Evolutionary conservation across 2,329 filamentous ascomycete species (phyloP).

Genomic region (Fusarium agapanthi): DNA sequence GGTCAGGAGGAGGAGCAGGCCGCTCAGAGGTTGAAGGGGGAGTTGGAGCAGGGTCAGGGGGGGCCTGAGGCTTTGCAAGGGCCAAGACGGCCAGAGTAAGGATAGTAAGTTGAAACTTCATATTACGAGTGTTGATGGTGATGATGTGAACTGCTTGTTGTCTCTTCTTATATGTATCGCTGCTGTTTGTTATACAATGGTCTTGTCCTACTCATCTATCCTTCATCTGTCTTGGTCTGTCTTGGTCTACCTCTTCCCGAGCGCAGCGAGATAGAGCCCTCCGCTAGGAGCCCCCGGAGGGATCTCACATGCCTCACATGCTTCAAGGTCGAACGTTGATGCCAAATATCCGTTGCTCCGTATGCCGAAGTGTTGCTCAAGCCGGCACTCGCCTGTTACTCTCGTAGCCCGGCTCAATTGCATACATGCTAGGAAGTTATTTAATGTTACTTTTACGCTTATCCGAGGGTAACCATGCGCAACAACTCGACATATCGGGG

Average conservation of each 20-base stretch:
- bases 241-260: neutral
- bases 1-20: neutral
- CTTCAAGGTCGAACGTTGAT: too few species aligned
- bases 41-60: constrained; percentile 26
- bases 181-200: neutral
- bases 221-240: neutral
- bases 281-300: too few species aligned
- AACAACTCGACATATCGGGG: neutral
- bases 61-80: constrained; percentile 38
- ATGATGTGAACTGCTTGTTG: neutral
- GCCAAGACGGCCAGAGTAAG: constrained; percentile 36
- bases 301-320: too few species aligned
- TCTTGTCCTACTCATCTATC: neutral
- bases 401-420: neutral
- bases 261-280: too few species aligned
- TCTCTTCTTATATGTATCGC: neutral
- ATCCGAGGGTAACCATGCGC: neutral
- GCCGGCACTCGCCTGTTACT: neutral
- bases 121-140: constrained; percentile 21
- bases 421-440: neutral
- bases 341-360: neutral
- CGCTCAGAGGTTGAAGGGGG: constrained; percentile 10
- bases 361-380: neutral
- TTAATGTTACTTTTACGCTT: neutral
- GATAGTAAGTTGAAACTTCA: constrained; percentile 41